Conservation (phyloP, 2,329 filamentous ascomycete genomes). For the Penicillium sclerotigenum region DNA sequence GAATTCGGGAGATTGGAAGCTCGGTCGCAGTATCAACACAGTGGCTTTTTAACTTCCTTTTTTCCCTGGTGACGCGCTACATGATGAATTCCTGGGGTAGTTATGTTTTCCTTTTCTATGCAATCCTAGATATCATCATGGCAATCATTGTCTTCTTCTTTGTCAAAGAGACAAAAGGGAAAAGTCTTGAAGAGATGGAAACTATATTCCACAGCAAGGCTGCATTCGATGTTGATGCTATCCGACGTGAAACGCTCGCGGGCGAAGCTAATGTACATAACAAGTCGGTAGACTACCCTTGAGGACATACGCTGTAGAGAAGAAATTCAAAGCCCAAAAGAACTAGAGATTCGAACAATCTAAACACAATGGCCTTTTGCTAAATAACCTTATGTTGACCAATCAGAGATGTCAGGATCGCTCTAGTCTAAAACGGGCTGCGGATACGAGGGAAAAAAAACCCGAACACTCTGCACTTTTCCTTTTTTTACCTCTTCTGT, state of each 20-base stretch:
- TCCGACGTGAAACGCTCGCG: constrained; percentile 10
- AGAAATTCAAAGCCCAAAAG: background rate
- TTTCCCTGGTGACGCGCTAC: constrained; percentile 42
- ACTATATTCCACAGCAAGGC: constrained; percentile 24
- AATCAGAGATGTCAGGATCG: background rate
- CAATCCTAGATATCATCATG: constrained; percentile 35
- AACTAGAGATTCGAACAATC: background rate
- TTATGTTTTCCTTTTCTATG: constrained; percentile 43
- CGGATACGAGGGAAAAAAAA: background rate
- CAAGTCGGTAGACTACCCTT: background rate
- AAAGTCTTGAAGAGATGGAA: constrained; percentile 43
- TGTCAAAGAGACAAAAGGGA: constrained; percentile 42
- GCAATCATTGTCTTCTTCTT: constrained; percentile 35
- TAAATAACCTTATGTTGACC: background rate
- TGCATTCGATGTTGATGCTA: constrained; percentile 22
- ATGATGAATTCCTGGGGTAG: constrained; percentile 42
- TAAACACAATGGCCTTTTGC: background rate
- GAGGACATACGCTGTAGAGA: background rate
- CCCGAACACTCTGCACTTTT: background rate
- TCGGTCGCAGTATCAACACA: constrained; percentile 38
- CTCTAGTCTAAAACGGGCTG: background rate
- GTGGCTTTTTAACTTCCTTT: constrained; percentile 45
- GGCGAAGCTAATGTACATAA: constrained; percentile 1
- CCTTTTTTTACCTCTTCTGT: background rate
- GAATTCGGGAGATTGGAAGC: constrained; percentile 40